Conservation (phyloP, 805 yeast species). For the Candida sanyiensis region DNA sequence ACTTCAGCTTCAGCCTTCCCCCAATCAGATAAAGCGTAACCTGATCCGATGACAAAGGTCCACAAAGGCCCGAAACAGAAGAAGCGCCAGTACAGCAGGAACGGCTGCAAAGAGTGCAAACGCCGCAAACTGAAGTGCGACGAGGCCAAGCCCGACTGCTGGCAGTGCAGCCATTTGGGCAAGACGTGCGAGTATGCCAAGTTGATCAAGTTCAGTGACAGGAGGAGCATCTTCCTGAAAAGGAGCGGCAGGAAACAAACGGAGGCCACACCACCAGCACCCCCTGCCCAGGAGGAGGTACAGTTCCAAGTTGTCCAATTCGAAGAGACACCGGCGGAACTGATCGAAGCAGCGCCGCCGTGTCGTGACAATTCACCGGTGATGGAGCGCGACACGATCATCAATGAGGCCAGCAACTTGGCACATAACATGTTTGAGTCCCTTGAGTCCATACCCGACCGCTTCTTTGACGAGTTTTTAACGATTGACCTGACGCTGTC, state of each 20-base stretch:
- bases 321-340: neutral
- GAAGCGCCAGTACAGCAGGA: constrained; percentile 38
- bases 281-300: neutral
- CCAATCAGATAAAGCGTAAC: too few relatives aligned
- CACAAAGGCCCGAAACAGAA: constrained; percentile 15
- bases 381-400: constrained; percentile 15
- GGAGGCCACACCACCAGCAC: neutral
- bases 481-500: constrained; percentile 14
- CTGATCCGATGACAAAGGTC: neutral
- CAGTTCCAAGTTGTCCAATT: constrained; percentile 1
- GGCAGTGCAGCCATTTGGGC: constrained; percentile 34
- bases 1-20: too few relatives aligned
- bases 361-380: constrained; percentile 16
- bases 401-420: constrained; percentile 19
- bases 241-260: neutral
- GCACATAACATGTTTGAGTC: constrained; percentile 24
- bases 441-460: constrained; percentile 10
- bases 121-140: constrained; percentile 34
- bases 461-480: constrained; percentile 17
- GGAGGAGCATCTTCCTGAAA: constrained; percentile 12
- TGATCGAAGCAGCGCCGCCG: neutral
- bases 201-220: constrained; percentile 18
- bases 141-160: constrained; percentile 28
- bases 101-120: constrained; percentile 43
- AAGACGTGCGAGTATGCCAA: constrained; percentile 35